Evolutionary conservation across 2,329 filamentous ascomycete species (phyloP).

Genomic region (Apiospora rasikravindrae): DNA sequence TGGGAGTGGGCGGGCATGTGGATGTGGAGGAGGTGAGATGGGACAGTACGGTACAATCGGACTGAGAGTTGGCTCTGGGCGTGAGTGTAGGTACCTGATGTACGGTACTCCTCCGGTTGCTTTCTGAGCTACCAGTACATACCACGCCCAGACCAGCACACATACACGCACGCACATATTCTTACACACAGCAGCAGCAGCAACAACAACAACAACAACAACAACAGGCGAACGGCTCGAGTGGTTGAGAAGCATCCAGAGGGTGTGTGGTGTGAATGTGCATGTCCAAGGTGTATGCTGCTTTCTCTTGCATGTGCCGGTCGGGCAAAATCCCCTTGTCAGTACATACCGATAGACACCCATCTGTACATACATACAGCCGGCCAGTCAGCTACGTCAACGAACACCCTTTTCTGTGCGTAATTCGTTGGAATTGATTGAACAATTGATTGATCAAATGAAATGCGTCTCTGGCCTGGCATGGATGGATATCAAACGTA

Average conservation of each 20-base stretch:
- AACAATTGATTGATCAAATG: slow-evolving; percentile 4
- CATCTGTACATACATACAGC: not conserved
- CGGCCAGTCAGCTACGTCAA: not conserved
- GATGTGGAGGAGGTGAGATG: slow-evolving; percentile 4
- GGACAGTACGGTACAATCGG: slow-evolving; percentile 5
- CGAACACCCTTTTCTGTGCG: not conserved
- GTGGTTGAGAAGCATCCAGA: not conserved
- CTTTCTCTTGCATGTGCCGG: not conserved
- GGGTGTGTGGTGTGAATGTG: not conserved
- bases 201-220: too few relatives aligned
- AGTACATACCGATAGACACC: not conserved
- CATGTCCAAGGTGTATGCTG: not conserved
- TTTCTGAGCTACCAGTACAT: slow-evolving; percentile 2
- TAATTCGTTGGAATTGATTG: slow-evolving; percentile 9
- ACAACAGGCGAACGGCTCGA: not conserved
- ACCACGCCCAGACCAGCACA: not conserved
- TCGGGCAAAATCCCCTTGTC: not conserved
- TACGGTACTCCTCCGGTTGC: not conserved
- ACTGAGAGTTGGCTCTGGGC: not conserved
- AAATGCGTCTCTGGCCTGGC: not conserved
- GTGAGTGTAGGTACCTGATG: not conserved
- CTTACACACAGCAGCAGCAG: not conserved
- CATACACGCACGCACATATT: not conserved
- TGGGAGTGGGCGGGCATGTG: not conserved
- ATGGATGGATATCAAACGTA: slow-evolving; percentile 12